Conservation (phyloP, 116 monocot genomes). For the Thalassia testudinum region DNA sequence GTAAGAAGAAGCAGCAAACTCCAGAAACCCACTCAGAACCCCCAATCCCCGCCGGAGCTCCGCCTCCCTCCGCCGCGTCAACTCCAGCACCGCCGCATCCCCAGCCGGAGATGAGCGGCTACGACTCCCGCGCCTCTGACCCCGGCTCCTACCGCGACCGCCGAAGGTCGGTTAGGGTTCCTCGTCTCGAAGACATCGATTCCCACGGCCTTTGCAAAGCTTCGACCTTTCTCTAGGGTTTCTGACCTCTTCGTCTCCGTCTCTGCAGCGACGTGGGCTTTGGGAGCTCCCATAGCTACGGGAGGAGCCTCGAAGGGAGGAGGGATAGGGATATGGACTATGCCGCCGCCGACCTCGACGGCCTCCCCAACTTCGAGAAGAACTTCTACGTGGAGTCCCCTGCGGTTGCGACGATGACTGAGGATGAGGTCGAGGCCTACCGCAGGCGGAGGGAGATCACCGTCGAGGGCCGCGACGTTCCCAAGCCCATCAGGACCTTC, state of each 20-base stretch:
- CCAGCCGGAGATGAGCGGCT: conserved; percentile 52
- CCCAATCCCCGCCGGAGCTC: too few species aligned
- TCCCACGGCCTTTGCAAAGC: background rate
- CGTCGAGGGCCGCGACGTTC: conserved; percentile 84
- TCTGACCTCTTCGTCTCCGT: background rate
- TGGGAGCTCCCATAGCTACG: conserved; percentile 23
- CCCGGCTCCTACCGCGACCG: conserved; percentile 74
- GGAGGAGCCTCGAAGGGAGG: conserved; percentile 24
- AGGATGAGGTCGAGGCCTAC: conserved; percentile 72
- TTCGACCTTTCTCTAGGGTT: too few species aligned
- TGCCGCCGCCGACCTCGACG: conserved; percentile 47
- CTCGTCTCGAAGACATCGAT: background rate
- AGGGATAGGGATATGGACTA: conserved; percentile 21
- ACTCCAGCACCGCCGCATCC: too few species aligned
- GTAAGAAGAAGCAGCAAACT: too few species aligned
- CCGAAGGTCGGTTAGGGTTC: conserved; percentile 33
- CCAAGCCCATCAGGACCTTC: conserved; percentile 67
- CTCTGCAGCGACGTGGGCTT: conserved; percentile 42
- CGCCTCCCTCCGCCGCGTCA: too few species aligned
- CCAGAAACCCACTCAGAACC: too few species aligned
- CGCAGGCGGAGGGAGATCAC: conserved; percentile 68
- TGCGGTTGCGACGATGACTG: conserved; percentile 63
- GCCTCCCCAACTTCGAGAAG: conserved; percentile 84
- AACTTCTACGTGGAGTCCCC: conserved; percentile 89
- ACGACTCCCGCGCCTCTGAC: conserved; percentile 75